Evolutionary conservation across 257 asterid species (phyloP).

Genomic region (Solanum medicagineum): DNA sequence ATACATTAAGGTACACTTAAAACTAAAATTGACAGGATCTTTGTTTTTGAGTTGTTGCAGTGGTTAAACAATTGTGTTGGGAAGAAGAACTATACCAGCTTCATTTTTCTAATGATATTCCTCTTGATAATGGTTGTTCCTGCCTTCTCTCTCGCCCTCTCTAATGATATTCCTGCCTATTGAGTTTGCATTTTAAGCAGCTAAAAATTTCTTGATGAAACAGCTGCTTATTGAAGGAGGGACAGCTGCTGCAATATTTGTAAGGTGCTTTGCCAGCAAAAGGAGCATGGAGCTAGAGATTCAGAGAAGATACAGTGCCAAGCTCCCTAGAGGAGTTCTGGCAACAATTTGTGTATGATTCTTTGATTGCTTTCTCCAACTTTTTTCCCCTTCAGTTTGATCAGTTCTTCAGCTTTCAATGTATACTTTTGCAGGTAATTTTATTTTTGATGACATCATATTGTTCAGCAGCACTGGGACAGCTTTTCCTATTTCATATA

Average conservation of each 20-base stretch:
- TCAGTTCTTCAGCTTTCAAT: not conserved
- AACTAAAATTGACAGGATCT: not conserved
- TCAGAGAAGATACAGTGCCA: constrained; percentile 26
- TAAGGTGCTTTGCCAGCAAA: constrained; percentile 78
- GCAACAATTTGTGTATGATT: constrained; percentile 67
- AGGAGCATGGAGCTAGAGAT: constrained; percentile 59
- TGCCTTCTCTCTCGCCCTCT: not conserved
- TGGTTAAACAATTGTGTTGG: constrained; percentile 99
- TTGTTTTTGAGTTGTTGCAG: constrained; percentile 28
- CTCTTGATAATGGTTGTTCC: constrained; percentile 73
- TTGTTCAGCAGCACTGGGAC: constrained; percentile 85
- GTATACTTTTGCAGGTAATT: constrained; percentile 30
- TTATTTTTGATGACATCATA: constrained; percentile 52
- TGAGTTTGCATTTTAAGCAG: not conserved
- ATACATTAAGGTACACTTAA: not conserved
- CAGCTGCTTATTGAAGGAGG: constrained; percentile 90
- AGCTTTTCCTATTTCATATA: constrained; percentile 78
- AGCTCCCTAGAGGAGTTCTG: constrained; percentile 73
- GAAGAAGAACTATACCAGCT: constrained; percentile 86
- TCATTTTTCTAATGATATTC: constrained; percentile 74
- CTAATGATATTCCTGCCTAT: not conserved
- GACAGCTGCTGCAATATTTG: constrained; percentile 69
- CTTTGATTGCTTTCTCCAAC: not conserved
- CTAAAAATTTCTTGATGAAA: constrained; percentile 11
- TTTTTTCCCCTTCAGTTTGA: not conserved